Evolutionary conservation across 495 filamentous ascomycete species (phyloP), one percentile per base, ranked within the genome.

Genomic region (Daldinia decipiens): DNA sequence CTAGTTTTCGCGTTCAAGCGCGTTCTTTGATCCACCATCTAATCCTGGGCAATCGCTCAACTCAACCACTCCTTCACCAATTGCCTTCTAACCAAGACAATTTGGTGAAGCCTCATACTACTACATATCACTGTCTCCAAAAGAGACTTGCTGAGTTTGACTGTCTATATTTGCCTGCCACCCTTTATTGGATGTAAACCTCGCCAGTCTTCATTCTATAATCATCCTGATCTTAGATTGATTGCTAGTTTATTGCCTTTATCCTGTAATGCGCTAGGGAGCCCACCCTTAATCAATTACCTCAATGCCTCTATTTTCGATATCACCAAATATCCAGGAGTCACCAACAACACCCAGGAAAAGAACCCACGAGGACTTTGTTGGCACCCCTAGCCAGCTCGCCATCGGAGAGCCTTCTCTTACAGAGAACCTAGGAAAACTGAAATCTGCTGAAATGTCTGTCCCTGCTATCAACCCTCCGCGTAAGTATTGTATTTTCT

Each of bases 291-390:
- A 52, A 36, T 43, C 1, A 32, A 43, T 39, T 39, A 47, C 63
- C 9, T 53, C 62, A 43, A 83, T 82, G 80, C 79, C 82, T 75
- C 70, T 81, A 43, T 68, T 77, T 47, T 62, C 75, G 6, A 74
- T 80, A 61, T 80, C 80, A 13, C 73, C 77, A 24, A 79, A 79
- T 51, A 67, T 79, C 7, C 74, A 81, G 54, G 77, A 79, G 50
- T 59, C 72, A 51, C 78, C 80, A 11, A 62, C 71, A 12, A 63
- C 62, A 17, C 51, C 59, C 24, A 70, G 74, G 24, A 82, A 83
- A 71, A 72, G 80, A 55, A 71, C 71, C 9, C 80, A 79, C 63
- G 62, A 77, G 12, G 80, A 81, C 8, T 82, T 80, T 40, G 29
- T 75, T 1, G 73, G 75, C 15, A 64, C 66, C 38, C 5, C 58